Percentiles rank a stretch among this genome's conserved stretches.
phyloP scores from a whole-genome alignment of 306 rosid species.

The Elaeagnus macrophylla region DNA sequence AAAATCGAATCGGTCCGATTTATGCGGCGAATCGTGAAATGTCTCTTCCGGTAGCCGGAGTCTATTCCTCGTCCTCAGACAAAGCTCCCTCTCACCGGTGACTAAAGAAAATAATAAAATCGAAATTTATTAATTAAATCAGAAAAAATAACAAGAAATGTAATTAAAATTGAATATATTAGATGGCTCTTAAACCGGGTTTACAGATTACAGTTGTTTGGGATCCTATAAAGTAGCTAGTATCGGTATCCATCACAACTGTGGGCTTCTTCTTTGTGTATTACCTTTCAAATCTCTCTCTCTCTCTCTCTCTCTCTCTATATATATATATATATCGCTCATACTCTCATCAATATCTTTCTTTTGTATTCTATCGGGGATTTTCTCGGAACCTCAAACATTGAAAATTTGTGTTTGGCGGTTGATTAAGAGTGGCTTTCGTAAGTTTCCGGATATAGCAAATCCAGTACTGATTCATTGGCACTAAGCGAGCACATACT shows the following conservation, averaged over 20 bases:
- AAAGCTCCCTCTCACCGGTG: background rate
- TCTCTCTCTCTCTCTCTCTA: background rate
- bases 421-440: background rate
- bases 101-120: no score
- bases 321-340: no score
- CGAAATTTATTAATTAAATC: no score
- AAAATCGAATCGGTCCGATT: background rate
- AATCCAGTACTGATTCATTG: background rate
- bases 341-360: no score
- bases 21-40: conserved; percentile 30
- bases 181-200: conserved; percentile 20
- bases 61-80: background rate
- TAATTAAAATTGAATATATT: background rate
- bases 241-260: conserved; percentile 8
- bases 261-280: conserved; percentile 16
- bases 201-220: conserved; percentile 33
- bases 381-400: conserved; percentile 10
- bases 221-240: conserved; percentile 55
- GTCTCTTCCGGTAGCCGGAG: conserved; percentile 13
- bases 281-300: conserved; percentile 1
- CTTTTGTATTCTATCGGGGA: background rate
- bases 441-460: conserved; percentile 1
- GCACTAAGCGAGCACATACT: background rate
- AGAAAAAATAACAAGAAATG: no score
- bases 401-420: background rate